These are phyloP conservation scores for Eutrema salsugineum DNA, from an alignment of 441 rosid genomes.

Conservation along the genomic window DNA sequence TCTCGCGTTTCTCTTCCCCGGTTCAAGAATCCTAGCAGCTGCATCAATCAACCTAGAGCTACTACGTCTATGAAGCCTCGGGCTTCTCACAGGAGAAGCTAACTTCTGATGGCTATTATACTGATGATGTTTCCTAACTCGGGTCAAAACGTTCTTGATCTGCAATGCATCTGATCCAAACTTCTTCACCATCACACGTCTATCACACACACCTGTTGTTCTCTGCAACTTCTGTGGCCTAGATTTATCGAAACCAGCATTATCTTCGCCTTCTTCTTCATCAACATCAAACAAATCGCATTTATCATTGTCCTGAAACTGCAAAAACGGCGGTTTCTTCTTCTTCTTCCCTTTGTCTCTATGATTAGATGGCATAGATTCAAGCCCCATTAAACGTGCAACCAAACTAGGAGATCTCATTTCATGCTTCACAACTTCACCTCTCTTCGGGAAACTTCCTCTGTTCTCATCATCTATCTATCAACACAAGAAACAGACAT, in stretches of 20 bases:
- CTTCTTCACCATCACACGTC: slow-evolving; percentile 49
- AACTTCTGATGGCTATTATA: slow-evolving; percentile 47
- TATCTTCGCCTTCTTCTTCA: slow-evolving; percentile 5
- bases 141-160: slow-evolving; percentile 64
- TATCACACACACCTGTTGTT: slow-evolving; percentile 46
- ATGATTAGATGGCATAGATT: slow-evolving; percentile 65
- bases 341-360: slow-evolving; percentile 54
- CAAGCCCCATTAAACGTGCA: slow-evolving; percentile 97
- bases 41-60: slow-evolving; percentile 73
- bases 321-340: slow-evolving; percentile 18
- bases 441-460: slow-evolving; percentile 56
- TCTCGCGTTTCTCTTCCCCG: slow-evolving; percentile 63
- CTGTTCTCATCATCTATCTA: slow-evolving; percentile 83
- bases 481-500: background rate
- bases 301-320: background rate
- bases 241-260: slow-evolving; percentile 28
- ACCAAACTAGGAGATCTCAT: slow-evolving; percentile 75
- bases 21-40: slow-evolving; percentile 83
- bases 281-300: slow-evolving; percentile 5
- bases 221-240: slow-evolving; percentile 92
- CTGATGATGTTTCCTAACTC: slow-evolving; percentile 57
- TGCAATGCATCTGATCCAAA: slow-evolving; percentile 85
- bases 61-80: slow-evolving; percentile 45
- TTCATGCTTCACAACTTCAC: slow-evolving; percentile 44
- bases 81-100: slow-evolving; percentile 63